Percentiles rank a stretch among this genome's conserved stretches.
These are phyloP conservation scores for Mortierella claussenii DNA, from an alignment of 192 early-diverging fungal species.

Conservation along the genomic window DNA sequence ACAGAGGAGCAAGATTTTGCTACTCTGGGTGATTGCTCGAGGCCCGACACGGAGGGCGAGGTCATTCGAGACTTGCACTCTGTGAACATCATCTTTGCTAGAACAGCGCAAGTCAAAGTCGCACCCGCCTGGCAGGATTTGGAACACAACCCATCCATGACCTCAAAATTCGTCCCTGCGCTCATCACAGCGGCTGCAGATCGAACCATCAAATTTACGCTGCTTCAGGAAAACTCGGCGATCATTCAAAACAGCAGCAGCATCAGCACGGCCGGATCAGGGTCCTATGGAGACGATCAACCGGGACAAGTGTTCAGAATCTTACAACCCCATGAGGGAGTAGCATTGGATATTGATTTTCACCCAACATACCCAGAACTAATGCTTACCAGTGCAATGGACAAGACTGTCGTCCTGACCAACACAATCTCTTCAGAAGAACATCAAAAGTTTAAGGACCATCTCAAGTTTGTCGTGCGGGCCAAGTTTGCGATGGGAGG, in stretches of 20 bases:
- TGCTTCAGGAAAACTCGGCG: background rate
- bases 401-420: conserved; percentile 55
- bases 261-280: conserved; percentile 24
- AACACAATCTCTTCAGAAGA: conserved; percentile 54
- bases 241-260: background rate
- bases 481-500: conserved; percentile 72
- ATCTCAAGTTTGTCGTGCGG: conserved; percentile 75
- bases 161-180: conserved; percentile 32
- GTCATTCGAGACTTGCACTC: conserved; percentile 60
- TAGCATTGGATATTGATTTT: conserved; percentile 70
- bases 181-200: conserved; percentile 68
- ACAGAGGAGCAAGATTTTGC: conserved; percentile 53
- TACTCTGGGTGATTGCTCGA: conserved; percentile 41
- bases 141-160: conserved; percentile 23
- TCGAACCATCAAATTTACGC: conserved; percentile 67
- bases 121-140: conserved; percentile 33
- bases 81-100: conserved; percentile 67
- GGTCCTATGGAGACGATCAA: conserved; percentile 49
- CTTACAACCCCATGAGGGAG: conserved; percentile 65
- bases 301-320: conserved; percentile 48
- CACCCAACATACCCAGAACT: conserved; percentile 64
- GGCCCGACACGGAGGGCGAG: conserved; percentile 45
- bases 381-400: conserved; percentile 67
- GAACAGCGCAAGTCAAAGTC: conserved; percentile 39
- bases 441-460: conserved; percentile 73